These are phyloP conservation scores for Capsicum rhomboideum DNA, from an alignment of 257 asterid genomes.

Conservation along the genomic window DNA sequence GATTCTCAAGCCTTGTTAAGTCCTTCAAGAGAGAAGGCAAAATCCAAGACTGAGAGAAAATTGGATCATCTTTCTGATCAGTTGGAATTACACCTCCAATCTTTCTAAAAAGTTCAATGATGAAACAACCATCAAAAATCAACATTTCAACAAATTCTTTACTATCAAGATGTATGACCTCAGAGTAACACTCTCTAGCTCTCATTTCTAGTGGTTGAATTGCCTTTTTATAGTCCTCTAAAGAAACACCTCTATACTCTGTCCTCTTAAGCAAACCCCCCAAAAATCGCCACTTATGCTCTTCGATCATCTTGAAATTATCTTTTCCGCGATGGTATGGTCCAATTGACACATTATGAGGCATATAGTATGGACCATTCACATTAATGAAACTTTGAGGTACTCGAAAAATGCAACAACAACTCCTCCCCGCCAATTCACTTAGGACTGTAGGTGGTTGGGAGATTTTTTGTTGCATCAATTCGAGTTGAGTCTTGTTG, in stretches of 20 bases:
- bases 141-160: conserved; percentile 73
- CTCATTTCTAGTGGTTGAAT: conserved; percentile 47
- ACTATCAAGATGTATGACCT: conserved; percentile 8
- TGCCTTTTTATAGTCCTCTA: conserved; percentile 38
- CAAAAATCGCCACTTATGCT: conserved; percentile 84
- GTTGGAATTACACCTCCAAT: conserved; percentile 41
- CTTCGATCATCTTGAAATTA: conserved; percentile 61
- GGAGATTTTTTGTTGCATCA: conserved; percentile 52
- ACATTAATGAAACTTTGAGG: conserved; percentile 57
- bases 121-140: conserved; percentile 82
- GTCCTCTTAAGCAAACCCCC: conserved; percentile 42
- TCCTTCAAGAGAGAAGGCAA: conserved; percentile 55
- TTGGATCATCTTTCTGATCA: conserved; percentile 66
- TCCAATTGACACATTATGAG: conserved; percentile 68
- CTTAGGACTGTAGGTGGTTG: conserved; percentile 55
- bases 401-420: conserved; percentile 71
- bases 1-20: conserved; percentile 65
- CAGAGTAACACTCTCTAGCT: conserved; percentile 71
- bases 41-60: conserved; percentile 63
- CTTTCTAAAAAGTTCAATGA: conserved; percentile 63
- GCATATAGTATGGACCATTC: conserved; percentile 60
- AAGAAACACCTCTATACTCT: conserved; percentile 6
- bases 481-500: conserved; percentile 32
- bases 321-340: conserved; percentile 77
- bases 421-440: conserved; percentile 61